These are phyloP conservation scores for Botryotinia convoluta DNA, from an alignment of 2,329 filamentous ascomycete species.

Conservation along the genomic window DNA sequence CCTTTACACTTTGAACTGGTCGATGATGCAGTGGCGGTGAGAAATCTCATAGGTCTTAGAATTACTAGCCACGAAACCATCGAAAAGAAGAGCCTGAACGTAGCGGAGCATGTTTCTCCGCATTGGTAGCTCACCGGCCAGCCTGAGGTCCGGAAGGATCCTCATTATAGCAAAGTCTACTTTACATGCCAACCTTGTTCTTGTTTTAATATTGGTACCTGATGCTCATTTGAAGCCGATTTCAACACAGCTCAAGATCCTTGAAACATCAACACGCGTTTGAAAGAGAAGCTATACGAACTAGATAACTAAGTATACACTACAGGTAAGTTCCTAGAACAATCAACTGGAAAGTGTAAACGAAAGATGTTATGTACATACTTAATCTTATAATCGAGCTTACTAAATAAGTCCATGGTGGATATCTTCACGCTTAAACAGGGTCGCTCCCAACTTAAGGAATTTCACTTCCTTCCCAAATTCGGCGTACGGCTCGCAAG, in stretches of 20 bases:
- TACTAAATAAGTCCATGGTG: not conserved
- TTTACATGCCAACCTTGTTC: not conserved
- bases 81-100: not conserved
- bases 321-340: slow-evolving; percentile 1
- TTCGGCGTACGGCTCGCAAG: not conserved
- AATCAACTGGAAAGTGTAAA: not conserved
- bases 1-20: not conserved
- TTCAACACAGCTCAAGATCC: not conserved
- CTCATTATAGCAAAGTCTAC: slow-evolving; percentile 2
- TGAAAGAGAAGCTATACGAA: not conserved
- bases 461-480: not conserved
- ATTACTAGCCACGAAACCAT: not conserved
- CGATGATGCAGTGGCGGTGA: not conserved
- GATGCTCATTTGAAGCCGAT: not conserved
- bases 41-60: not conserved
- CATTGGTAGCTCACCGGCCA: slow-evolving; percentile 1
- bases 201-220: not conserved
- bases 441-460: not conserved
- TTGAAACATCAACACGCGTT: not conserved
- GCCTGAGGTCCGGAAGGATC: not conserved
- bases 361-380: not conserved
- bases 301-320: not conserved
- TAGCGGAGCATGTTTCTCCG: not conserved
- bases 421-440: not conserved
- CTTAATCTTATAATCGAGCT: not conserved